A percentile compares a stretch with the other conserved stretches of the same genome.
These are phyloP conservation scores for Pterula multifida DNA, from an alignment of 1,284 basidiomycete genomes.

Conservation along the genomic window DNA sequence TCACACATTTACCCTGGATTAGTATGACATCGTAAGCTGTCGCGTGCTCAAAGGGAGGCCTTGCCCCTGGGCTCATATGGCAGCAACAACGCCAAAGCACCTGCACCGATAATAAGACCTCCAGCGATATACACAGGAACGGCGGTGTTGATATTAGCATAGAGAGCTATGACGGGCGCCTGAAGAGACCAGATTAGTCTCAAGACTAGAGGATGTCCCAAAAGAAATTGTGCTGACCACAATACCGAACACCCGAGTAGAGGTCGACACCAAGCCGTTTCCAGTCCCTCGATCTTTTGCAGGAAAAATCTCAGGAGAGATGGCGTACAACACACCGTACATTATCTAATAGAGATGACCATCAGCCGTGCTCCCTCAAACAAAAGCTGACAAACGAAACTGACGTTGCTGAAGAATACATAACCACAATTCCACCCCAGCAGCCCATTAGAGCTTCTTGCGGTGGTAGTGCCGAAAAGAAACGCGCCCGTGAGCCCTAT, in stretches of 20 bases:
- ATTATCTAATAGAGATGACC: slow-evolving; percentile 32
- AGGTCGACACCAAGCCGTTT: slow-evolving; percentile 50
- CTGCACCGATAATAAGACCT: slow-evolving; percentile 26
- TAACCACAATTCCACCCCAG: slow-evolving; percentile 69
- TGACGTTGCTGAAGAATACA: slow-evolving; percentile 43
- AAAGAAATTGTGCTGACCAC: slow-evolving; percentile 26
- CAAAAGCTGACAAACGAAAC: slow-evolving; percentile 9
- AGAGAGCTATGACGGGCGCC: slow-evolving; percentile 59
- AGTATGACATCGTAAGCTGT: neutral
- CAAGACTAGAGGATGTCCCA: neutral
- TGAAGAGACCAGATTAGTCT: slow-evolving; percentile 13
- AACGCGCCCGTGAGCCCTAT: slow-evolving; percentile 55
- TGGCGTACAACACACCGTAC: slow-evolving; percentile 63
- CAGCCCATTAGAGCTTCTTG: slow-evolving; percentile 46
- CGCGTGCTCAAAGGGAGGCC: neutral
- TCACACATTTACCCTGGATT: too few species aligned
- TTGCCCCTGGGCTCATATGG: neutral
- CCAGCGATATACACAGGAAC: slow-evolving; percentile 66
- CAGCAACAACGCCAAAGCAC: neutral
- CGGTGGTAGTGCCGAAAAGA: slow-evolving; percentile 57
- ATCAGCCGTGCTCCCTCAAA: neutral
- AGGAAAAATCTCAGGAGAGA: slow-evolving; percentile 60
- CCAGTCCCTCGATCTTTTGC: slow-evolving; percentile 64
- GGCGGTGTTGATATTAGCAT: slow-evolving; percentile 43
- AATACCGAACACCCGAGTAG: slow-evolving; percentile 53